Conservation (phyloP, 345 rosid species). For the Adansonia digitata region DNA sequence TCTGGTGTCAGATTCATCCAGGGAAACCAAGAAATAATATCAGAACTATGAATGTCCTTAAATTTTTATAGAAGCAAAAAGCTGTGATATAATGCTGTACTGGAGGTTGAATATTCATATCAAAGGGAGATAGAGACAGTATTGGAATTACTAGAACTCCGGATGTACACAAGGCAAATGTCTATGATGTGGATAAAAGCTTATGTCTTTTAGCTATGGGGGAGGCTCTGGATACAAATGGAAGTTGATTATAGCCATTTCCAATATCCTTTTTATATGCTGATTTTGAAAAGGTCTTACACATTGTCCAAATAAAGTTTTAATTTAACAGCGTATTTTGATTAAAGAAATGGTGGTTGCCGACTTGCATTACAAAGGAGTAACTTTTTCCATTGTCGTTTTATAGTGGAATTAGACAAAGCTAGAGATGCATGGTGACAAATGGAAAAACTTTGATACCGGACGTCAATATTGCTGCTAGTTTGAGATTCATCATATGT, state of each 20-base stretch:
- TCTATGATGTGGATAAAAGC: neutral
- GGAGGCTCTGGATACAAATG: neutral
- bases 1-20: neutral
- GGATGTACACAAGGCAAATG: slow-evolving; percentile 23
- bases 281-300: neutral
- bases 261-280: neutral
- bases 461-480: neutral
- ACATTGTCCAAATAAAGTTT: neutral
- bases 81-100: neutral
- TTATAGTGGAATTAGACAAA: neutral
- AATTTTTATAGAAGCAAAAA: neutral
- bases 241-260: neutral
- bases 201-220: neutral
- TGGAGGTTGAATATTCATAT: neutral
- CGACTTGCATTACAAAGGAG: slow-evolving; percentile 11
- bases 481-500: no score
- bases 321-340: neutral
- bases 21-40: neutral
- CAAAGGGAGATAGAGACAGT: no score
- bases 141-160: slow-evolving; percentile 6
- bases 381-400: neutral
- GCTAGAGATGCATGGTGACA: no score
- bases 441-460: neutral
- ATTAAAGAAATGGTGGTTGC: slow-evolving; percentile 13
- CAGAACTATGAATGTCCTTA: neutral